Base-by-base conservation (phyloP, 768 basidiomycete genomes). In the Russula brevipes region DNA sequence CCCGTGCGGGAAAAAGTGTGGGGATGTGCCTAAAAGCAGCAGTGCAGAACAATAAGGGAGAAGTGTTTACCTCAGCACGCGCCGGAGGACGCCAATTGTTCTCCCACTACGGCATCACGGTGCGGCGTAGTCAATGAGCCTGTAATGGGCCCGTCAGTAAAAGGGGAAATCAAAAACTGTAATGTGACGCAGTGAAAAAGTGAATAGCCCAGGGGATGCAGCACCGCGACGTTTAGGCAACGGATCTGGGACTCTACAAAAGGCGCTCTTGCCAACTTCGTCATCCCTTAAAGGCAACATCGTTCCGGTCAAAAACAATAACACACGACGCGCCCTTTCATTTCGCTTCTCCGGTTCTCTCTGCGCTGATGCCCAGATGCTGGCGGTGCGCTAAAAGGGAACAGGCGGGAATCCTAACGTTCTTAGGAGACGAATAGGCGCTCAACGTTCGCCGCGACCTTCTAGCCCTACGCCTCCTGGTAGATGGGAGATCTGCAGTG, bases 21-120 rank as follows among this genome's bases (percentile, higher is more conserved):
- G 30, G 17, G 19, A 19, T 16, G 17, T 38, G 53, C 54, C 62
- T 38, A 36, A 58, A n/a, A 44, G 49, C 52, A 38, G 55, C 44
- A 66, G 31, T 39, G 57, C 11, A 66, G 39, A 58, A 66, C 65
- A 66, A 66, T 66, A 66, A 66, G 61, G 45, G 39, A 59, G 65
- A 59, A 64, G 65, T 4, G 47, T 58, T 63, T 64, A 64, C 57
- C 51, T 59, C 65, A 64, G 56, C 56, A 65, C 24, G 53, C 44
- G 63, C 65, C 53, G 9, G 55, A 46, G 19, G 24, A 41, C 24
- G n/a, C 46, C 47, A 66, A 66, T 66, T 66, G 65, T 66, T 64
- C 38, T 64, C 33, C 55, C 36, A 41, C 47, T 36, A 57, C 61
- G 64, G 62, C 61, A 63, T 53, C 1, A 17, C 55, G 35, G 31